Conservation (phyloP, 257 asterid species). For the Solanum habrochaites region DNA sequence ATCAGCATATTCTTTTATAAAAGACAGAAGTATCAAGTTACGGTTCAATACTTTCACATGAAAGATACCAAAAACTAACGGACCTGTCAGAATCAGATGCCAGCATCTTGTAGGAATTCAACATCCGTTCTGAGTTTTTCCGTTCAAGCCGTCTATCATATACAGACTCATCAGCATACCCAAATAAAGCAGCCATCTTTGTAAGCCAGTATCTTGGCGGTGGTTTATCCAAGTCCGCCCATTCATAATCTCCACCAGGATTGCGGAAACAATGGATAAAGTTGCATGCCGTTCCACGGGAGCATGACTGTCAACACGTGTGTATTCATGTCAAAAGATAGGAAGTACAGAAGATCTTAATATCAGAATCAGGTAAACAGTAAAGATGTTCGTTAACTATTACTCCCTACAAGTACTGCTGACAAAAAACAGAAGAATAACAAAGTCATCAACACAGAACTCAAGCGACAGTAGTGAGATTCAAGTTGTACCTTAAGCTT, state of each 20-base stretch:
- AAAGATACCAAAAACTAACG: background rate
- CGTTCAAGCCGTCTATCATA: constrained; percentile 25
- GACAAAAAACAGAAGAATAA: background rate
- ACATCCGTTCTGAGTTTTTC: constrained; percentile 22
- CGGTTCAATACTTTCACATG: background rate
- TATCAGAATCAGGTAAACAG: constrained; percentile 1
- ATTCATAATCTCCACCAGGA: constrained; percentile 97
- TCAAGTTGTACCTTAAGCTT: constrained; percentile 45
- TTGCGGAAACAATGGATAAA: constrained; percentile 86
- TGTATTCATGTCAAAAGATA: background rate
- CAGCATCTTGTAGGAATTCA: constrained; percentile 23
- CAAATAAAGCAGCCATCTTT: constrained; percentile 78
- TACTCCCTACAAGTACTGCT: background rate
- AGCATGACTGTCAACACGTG: constrained; percentile 48
- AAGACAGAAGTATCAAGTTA: background rate
- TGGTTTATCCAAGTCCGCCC: constrained; percentile 99
- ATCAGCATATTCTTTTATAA: background rate
- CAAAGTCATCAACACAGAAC: background rate
- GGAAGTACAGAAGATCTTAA: background rate
- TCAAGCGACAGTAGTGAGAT: background rate
- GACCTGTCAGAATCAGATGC: constrained; percentile 38
- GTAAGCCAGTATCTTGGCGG: constrained; percentile 74
- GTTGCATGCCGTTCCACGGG: constrained; percentile 92
- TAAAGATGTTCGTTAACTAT: background rate
- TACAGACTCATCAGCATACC: constrained; percentile 43